phyloP scores from a whole-genome alignment of 148 eudicot species.

The Tetragonia tetragonoides region DNA sequence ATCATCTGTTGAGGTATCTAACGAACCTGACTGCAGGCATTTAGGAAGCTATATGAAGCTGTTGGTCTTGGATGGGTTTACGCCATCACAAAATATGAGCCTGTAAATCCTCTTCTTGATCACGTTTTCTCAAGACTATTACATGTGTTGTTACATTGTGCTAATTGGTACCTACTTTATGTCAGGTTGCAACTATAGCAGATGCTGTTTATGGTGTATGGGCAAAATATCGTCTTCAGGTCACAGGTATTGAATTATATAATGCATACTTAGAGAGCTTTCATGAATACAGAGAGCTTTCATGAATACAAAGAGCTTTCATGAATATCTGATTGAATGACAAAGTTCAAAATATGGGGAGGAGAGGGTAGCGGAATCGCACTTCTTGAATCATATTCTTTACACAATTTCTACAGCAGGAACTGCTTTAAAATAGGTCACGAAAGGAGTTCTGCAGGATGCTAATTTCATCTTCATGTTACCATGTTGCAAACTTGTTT shows the following conservation, averaged over 20 bases:
- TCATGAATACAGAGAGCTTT: too few species aligned
- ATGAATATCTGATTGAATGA: too few species aligned
- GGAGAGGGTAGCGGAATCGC: too few species aligned
- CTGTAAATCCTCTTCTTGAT: constrained; percentile 48
- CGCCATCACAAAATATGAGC: constrained; percentile 87
- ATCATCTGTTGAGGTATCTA: too few species aligned
- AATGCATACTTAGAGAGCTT: not conserved
- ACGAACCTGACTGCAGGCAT: constrained; percentile 74
- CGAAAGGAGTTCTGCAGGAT: not conserved
- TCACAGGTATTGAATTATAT: constrained; percentile 67
- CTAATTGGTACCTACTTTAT: constrained; percentile 1
- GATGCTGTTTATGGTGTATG: constrained; percentile 76
- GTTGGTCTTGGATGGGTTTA: constrained; percentile 98
- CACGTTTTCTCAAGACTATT: not conserved
- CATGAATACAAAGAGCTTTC: too few species aligned
- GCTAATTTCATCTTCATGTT: not conserved
- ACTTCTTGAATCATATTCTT: too few species aligned
- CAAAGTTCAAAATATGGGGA: too few species aligned
- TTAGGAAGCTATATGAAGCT: constrained; percentile 85
- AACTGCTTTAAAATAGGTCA: not conserved
- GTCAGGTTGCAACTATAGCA: constrained; percentile 74
- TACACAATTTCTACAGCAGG: too few species aligned
- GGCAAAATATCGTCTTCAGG: constrained; percentile 88
- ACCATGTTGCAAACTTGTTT: not conserved
- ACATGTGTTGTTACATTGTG: constrained; percentile 1